Evolutionary conservation across 108 stramenopile species (phyloP), one percentile per base, ranked within the genome.

Genomic region (Cyclotella choctawhatcheeana): DNA sequence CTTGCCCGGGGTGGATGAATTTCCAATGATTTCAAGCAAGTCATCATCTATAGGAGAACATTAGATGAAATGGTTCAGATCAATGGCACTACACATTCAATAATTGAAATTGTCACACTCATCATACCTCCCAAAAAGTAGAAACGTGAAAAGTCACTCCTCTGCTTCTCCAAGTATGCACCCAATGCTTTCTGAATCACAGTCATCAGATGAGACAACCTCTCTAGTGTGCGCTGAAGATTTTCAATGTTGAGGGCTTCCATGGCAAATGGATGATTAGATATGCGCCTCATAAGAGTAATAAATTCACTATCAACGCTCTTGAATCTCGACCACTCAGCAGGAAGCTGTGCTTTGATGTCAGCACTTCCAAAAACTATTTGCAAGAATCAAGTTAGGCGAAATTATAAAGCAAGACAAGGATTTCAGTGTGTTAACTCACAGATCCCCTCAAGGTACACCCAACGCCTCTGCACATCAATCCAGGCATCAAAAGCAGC

Each of bases 11-110:
- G 97, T 97, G 60, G 87, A 80, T 7, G 93, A 73, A 62, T 97
- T 97, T 21, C 97, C 98, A 71, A 99, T 91, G 52, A 99, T 97
- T 81, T 99, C 97, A 44, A 99, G 85, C 64, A 99, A 88, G 84
- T 99, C 98, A 54, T 99, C 99, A 70, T 99, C 98, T 64, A 24
- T 20, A 8, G 1, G 3, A 21, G 21, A n/a, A n/a, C n/a, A 55
- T 27, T 3, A 21, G 12, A 40, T 18, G 16, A 24, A 37, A 43
- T 30, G n/a, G 21, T 18, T 22, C 1, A 22, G 51, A 22, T 10
- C 2, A 10, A 52, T 52, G 12, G 55, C 12, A 12, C 29, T 31
- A 31, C 1, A 31, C 55, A 6, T 30, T 10, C 14, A 31, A 30
- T 56, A 12, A 31, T 12, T 30, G 31, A 30, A 27, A 30, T 29